Percentiles rank a stretch among this genome's conserved stretches.
phyloP scores from a whole-genome alignment of 1,284 basidiomycete species.

The Tausonia pullulans region DNA sequence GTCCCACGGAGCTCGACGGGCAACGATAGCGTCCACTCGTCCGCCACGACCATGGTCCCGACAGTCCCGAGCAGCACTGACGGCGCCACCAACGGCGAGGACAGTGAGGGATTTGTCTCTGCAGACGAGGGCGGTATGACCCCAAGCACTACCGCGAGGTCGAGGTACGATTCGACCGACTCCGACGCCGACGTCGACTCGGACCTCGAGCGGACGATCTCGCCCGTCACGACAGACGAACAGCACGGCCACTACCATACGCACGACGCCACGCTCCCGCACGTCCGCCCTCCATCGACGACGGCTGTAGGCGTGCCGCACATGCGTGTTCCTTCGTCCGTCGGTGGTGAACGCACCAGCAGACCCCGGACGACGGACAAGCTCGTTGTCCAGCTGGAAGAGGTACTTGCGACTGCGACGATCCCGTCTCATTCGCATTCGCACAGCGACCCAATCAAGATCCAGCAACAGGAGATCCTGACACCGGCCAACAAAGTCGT shows the following conservation, averaged over 20 bases:
- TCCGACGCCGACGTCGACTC: not conserved
- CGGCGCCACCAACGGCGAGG: not conserved
- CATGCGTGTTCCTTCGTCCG: not conserved
- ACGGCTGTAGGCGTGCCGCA: not conserved
- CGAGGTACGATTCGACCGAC: not conserved
- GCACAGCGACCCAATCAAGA: not conserved
- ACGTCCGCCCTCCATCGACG: constrained; percentile 1
- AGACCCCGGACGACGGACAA: not conserved
- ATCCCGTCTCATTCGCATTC: not conserved
- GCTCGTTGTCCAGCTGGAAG: not conserved
- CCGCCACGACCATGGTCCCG: constrained; percentile 1
- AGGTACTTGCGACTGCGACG: not conserved
- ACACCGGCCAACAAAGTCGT: no score
- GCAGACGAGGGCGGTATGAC: not conserved
- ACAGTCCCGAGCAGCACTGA: no score
- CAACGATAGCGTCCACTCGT: not conserved
- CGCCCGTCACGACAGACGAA: not conserved
- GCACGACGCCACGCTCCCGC: not conserved
- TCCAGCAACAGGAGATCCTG: no score
- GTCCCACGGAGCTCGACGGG: not conserved
- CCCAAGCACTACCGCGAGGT: not conserved
- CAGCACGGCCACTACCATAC: not conserved
- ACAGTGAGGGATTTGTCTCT: not conserved
- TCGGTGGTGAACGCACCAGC: not conserved
- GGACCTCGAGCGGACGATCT: not conserved